Evolutionary conservation across 78 protist genomes (phyloP).

Genomic region (Carpediemonas membranifera): DNA sequence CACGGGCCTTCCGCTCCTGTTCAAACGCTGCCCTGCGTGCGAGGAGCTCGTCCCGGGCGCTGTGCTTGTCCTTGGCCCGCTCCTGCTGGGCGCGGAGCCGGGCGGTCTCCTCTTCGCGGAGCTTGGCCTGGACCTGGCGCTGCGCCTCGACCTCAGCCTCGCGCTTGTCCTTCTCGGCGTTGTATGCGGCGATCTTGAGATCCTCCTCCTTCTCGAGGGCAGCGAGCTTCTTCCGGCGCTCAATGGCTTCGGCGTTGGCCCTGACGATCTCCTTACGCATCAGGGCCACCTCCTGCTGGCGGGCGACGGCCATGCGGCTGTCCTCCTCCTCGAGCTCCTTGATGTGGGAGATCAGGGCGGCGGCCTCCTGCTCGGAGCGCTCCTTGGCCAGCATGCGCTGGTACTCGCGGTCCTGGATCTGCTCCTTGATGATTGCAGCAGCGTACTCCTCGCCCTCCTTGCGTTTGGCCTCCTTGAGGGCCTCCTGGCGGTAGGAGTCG

Average conservation of each 20-base stretch:
- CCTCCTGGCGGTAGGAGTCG: background rate
- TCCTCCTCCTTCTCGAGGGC: background rate
- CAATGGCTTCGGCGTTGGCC: background rate
- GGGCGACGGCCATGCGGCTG: background rate
- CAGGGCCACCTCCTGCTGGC: background rate
- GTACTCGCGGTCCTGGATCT: background rate
- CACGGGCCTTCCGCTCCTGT: background rate
- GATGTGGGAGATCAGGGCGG: background rate
- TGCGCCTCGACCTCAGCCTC: too few species aligned
- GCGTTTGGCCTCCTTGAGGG: background rate
- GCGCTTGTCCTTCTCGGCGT: too few species aligned
- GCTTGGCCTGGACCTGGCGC: too few species aligned
- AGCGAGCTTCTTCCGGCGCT: background rate
- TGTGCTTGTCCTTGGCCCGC: too few species aligned
- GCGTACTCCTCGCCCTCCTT: background rate
- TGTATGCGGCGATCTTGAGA: background rate
- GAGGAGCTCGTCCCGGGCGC: too few species aligned
- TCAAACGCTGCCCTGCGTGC: too few species aligned
- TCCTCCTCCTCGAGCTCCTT: slow-evolving; percentile 6
- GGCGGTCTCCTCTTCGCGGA: too few species aligned
- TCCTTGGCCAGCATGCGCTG: background rate
- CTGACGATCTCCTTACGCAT: background rate
- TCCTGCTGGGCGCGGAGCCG: too few species aligned
- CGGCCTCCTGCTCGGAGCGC: slow-evolving; percentile 1
- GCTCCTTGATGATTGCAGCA: background rate